Evolutionary conservation across 805 yeast genomes (phyloP), one percentile per base, ranked within the genome.

Genomic region (Torulaspora gathmanii): DNA sequence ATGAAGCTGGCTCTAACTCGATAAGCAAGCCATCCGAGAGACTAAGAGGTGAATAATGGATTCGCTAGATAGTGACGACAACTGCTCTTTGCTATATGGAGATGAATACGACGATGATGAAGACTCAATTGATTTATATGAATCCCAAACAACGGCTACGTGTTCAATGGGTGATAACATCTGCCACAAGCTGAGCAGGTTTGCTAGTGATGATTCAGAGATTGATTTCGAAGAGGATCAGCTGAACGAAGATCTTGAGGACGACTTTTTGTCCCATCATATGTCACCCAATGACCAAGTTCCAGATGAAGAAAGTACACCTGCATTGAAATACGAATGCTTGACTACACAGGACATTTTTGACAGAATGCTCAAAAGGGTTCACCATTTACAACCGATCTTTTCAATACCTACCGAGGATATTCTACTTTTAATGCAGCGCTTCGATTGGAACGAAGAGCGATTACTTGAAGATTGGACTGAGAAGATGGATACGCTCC

Each of bases 381-480:
- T 62, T 6, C 47, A 59, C 25, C 58, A 53, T 46, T 42, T 64
- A 36, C 61, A 61, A 34, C 65, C 65, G 1, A 49, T 64, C 9
- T 55, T 63, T 19, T 44, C 58, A 13, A 44, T 61, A 4, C 58
- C 67, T 5, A 37, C 54, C 25, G 61, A 56, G 17, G 67, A 61
- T 44, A 61, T 79, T 13, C 58, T 73, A 9, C 60, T 73, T 3
- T 54, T 82, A 31, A 60, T 80, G 39, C 70, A 75, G 28, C 60
- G 68, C 37, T 79, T 67, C 60, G 69, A 71, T 16, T 82, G 86
- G 86, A 80, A 80, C 53, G 73, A 74, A 29, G 83, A 80, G 45
- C 67, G 70, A 43, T 57, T 82, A 40, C 58, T 81, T 48, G 87
- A 82, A 43, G 70, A 67, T 27, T 80, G 73, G 61, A 71, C 80